These are phyloP conservation scores for Cucurbita maxima DNA, from an alignment of 306 rosid genomes.

Conservation along the genomic window DNA sequence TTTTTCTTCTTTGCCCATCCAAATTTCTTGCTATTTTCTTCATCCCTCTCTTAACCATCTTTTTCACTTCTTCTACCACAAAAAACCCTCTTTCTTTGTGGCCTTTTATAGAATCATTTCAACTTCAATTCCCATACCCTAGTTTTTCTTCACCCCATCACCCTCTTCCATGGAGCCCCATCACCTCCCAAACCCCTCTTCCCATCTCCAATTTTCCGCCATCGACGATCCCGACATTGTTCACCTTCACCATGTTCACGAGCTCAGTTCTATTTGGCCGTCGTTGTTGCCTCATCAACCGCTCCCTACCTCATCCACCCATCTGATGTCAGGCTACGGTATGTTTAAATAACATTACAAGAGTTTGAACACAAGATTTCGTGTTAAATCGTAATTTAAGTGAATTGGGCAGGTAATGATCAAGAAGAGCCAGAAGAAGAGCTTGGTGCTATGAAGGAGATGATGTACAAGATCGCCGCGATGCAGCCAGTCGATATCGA, in stretches of 20 bases:
- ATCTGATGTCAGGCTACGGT: background rate
- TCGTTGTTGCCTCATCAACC: background rate
- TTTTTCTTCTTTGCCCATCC: slow-evolving; percentile 5
- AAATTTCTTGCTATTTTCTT: background rate
- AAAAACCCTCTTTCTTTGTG: background rate
- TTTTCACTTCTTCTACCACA: background rate
- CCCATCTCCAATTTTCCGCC: background rate
- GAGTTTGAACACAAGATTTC: background rate
- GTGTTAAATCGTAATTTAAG: too few relatives aligned
- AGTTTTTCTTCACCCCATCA: background rate
- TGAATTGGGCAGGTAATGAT: background rate
- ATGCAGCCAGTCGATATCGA: slow-evolving; percentile 97
- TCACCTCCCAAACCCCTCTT: background rate
- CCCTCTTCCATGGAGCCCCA: background rate
- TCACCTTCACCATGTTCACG: background rate
- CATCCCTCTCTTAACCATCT: background rate
- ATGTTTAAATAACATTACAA: background rate
- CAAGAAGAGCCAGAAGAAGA: slow-evolving; percentile 35
- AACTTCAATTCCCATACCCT: background rate
- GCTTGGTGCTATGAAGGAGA: slow-evolving; percentile 85
- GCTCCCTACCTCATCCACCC: background rate
- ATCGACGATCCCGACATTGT: background rate
- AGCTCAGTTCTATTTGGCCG: background rate
- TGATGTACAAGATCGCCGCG: slow-evolving; percentile 89
- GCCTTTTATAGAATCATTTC: background rate